These are phyloP conservation scores for Huntiella bhutanensis DNA, from an alignment of 2,329 filamentous ascomycete genomes.

Conservation along the genomic window DNA sequence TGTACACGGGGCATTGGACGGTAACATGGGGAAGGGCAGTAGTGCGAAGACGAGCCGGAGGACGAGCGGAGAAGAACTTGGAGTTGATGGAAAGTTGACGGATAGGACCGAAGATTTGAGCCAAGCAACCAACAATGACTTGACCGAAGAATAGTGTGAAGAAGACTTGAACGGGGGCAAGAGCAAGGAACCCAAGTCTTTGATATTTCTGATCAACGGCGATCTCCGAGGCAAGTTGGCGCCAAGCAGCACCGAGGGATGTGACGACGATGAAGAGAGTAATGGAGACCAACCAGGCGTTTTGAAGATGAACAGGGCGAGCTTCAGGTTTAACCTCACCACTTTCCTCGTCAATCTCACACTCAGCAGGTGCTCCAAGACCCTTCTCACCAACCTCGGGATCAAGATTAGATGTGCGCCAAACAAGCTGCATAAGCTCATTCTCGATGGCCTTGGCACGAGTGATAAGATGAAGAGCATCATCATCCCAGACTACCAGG, in stretches of 20 bases:
- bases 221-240: constrained; percentile 49
- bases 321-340: constrained; percentile 45
- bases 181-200: constrained; percentile 43
- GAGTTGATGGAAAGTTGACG: constrained; percentile 57
- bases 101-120: constrained; percentile 59
- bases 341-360: constrained; percentile 52
- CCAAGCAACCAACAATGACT: constrained; percentile 56
- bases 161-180: constrained; percentile 57
- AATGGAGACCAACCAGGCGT: constrained; percentile 47
- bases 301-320: constrained; percentile 49
- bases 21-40: constrained; percentile 50
- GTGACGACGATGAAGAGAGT: constrained; percentile 47
- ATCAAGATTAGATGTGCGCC: constrained; percentile 39
- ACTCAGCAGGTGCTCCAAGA: constrained; percentile 18
- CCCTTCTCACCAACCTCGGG: constrained; percentile 27
- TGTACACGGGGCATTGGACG: constrained; percentile 77
- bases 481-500: constrained; percentile 68
- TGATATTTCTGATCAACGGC: constrained; percentile 42
- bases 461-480: constrained; percentile 49
- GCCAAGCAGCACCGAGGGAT: constrained; percentile 50
- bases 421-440: constrained; percentile 60
- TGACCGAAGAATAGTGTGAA: constrained; percentile 69
- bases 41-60: constrained; percentile 40
- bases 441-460: constrained; percentile 55
- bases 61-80: constrained; percentile 62